phyloP scores from a whole-genome alignment of 441 rosid species.

The Aquilaria agallochum region DNA sequence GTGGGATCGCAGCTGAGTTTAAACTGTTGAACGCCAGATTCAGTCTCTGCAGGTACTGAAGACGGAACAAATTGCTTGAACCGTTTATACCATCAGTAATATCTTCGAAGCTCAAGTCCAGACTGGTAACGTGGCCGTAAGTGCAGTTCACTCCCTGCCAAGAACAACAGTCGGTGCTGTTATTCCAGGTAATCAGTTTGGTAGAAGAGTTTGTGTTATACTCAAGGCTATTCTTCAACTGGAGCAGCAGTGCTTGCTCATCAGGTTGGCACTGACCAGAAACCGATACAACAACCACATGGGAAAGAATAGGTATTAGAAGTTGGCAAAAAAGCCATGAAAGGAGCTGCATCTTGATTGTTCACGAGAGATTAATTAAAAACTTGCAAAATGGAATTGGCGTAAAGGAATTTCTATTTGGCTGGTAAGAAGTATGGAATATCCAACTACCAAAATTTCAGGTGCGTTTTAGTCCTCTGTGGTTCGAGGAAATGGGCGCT shows the following conservation, averaged over 20 bases:
- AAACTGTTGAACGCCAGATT: conserved; percentile 33
- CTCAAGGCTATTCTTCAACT: conserved; percentile 18
- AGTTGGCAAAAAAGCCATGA: no score
- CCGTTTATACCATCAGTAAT: conserved; percentile 23
- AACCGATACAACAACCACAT: no score
- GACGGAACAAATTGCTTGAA: conserved; percentile 24
- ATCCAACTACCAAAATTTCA: no score
- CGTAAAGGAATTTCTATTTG: no score
- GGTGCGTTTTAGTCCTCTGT: no score
- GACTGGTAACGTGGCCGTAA: conserved; percentile 22
- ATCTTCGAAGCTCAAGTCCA: conserved; percentile 32
- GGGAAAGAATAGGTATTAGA: neutral
- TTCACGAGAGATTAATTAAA: no score
- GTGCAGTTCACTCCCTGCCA: conserved; percentile 40
- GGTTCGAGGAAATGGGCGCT: no score
- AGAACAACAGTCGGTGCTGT: conserved; percentile 22
- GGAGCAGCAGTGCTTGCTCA: neutral
- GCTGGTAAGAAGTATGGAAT: no score
- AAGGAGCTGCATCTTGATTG: no score
- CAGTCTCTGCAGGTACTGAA: conserved; percentile 28
- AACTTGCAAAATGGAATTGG: no score
- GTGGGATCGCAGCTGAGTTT: conserved; percentile 11
- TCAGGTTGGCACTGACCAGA: no score
- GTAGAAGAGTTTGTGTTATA: neutral
- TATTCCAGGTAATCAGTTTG: neutral